Evolutionary conservation across 306 rosid species (phyloP), one percentile per base, ranked within the genome.

Genomic region (Elaeagnus macrophylla): DNA sequence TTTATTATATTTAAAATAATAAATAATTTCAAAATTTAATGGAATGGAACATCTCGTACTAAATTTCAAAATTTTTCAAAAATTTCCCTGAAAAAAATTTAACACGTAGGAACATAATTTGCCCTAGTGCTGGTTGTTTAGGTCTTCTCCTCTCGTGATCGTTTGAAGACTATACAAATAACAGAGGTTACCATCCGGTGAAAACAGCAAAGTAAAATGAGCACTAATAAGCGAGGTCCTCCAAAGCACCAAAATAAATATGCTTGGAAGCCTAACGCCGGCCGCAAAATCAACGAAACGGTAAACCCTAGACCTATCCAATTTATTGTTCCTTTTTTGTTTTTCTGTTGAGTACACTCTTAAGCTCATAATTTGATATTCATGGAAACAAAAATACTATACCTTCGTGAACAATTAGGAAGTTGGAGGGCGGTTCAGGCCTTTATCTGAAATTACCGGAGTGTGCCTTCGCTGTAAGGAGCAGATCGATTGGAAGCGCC

Each of bases 231-330:
- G 61, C 41, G 46, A 14, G 95, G 87, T 0, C 78, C 77, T 0
- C 95, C 85, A 1, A 75, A 78, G 81, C 97, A 89, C 64, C 81
- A 74, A 73, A 89, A 89, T 83, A 77, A 70, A 56, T 69, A 6
- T 72, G 95, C 95, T 0, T 89, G 97, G 97, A 81, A 79, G 65
- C 94, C 95, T 9, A 89, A 89, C 68, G 94, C 82, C 37, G 95
- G 90, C 61, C 8, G 25, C 70, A 89, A 89, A 64, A 83, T 89
- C 83, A 89, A 89, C 67, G 95, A 89, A 70, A 85, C 94, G 43
- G 89, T 85, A 37, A 18, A 15, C 1, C 45, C 19, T 38, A 50
- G 10, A 35, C 36, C 12, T 39, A 7, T 10, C 7, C 1, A 50
- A 12, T 17, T 12, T 39, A 39, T 49, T 39, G 3, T 16, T 13